Percentiles rank a stretch among this genome's conserved stretches.
These are phyloP conservation scores for Backusella psychrophila DNA, from an alignment of 192 early-diverging fungal genomes.

Conservation along the genomic window DNA sequence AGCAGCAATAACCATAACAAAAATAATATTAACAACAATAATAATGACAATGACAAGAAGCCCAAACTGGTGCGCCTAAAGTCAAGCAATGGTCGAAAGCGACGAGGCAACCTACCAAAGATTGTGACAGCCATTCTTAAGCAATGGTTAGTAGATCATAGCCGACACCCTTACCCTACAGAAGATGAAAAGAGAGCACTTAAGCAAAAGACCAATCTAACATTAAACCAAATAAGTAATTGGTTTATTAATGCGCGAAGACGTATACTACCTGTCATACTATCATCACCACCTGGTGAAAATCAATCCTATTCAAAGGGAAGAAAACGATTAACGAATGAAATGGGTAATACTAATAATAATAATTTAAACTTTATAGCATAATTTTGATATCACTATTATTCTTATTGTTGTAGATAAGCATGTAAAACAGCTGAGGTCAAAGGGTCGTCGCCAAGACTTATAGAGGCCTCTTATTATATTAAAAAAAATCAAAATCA, in stretches of 20 bases:
- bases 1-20: not conserved
- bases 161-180: constrained; percentile 64
- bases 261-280: constrained; percentile 48
- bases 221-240: constrained; percentile 67
- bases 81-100: constrained; percentile 17
- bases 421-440: not conserved
- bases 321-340: not conserved
- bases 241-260: constrained; percentile 77
- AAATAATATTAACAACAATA: not conserved
- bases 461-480: not conserved
- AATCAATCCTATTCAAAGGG: not conserved
- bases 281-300: constrained; percentile 16
- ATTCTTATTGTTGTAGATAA: not conserved
- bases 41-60: not conserved
- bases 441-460: not conserved
- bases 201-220: constrained; percentile 56
- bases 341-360: not conserved
- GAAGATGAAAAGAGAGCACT: constrained; percentile 60
- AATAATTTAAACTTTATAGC: not conserved
- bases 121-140: constrained; percentile 54
- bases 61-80: not conserved
- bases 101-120: constrained; percentile 60
- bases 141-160: constrained; percentile 58
- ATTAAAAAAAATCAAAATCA: not conserved
- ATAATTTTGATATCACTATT: not conserved